Base-by-base conservation (phyloP, 495 filamentous ascomycete species). In the Hyphodiscus hymeniophilus region DNA sequence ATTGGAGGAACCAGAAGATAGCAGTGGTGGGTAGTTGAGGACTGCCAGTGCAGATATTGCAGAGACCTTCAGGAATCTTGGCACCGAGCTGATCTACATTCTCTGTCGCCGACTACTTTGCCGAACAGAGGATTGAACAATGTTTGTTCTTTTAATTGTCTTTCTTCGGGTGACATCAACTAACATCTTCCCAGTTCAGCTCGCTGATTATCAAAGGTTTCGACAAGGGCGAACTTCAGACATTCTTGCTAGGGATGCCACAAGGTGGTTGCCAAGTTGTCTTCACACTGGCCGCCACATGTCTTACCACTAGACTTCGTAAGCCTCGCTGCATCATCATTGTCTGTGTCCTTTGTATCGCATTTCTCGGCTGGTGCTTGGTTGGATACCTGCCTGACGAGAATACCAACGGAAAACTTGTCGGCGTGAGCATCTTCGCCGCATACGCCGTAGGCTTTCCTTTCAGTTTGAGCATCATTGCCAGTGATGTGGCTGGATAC, bases 331-430 rank as follows among this genome's bases (percentile, higher is more conserved):
- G 49, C 35, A 46, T 52, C n/a, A 42, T 47, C 36, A 52, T 52
- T 15, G 35, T 34, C n/a, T 30, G 20, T 12, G 28, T 53, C 3
- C 36, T 42, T 16, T 30, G 33, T 15, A 48, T 54, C 40, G 38
- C 45, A 3, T 68, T 80, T n/a, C 43, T 75, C 3, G 82, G 79
- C 15, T 73, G 84, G 66, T 58, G 78, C 10, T 71, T 87, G 7
- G 81, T 86, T 17, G 74, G 83, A 80, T 44, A 76, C 75, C 33
- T 71, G n/a, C n/a, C n/a, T n/a, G n/a, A n/a, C n/a, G n/a, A n/a
- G n/a, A n/a, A n/a, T n/a, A n/a, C n/a, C n/a, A n/a, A n/a, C n/a
- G n/a, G n/a, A n/a, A n/a, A n/a, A n/a, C n/a, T n/a, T n/a, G n/a
- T n/a, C n/a, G n/a, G n/a, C n/a, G n/a, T n/a, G n/a, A n/a, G n/a